Conservation (phyloP, 2,329 filamentous ascomycete genomes). For the Pyricularia grisea region DNA sequence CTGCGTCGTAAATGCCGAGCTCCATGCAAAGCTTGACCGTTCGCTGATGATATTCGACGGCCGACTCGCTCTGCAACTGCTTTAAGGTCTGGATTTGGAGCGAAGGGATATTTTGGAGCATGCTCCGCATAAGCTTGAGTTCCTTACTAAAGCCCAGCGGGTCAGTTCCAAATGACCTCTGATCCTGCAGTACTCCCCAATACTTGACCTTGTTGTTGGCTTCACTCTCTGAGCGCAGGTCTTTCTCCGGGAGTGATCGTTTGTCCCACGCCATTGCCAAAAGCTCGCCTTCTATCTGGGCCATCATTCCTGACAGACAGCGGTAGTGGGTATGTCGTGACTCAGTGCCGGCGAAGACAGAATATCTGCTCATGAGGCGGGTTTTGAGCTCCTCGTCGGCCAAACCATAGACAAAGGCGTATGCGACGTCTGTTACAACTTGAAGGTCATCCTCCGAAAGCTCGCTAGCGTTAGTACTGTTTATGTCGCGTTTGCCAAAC, state of each 20-base stretch:
- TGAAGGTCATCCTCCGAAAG: conserved; percentile 34
- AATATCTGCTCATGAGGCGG: conserved; percentile 24
- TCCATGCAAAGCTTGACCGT: conserved; percentile 28
- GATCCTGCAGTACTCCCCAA: conserved; percentile 37
- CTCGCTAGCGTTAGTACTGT: conserved; percentile 31
- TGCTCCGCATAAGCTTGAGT: conserved; percentile 35
- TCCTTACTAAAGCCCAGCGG: conserved; percentile 42
- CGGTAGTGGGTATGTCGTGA: conserved; percentile 15
- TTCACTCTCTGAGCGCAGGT: conserved; percentile 24
- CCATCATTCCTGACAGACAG: conserved; percentile 43
- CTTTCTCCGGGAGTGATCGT: conserved; percentile 24
- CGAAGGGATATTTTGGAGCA: conserved; percentile 40
- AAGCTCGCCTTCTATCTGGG: conserved; percentile 47
- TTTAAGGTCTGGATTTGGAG: conserved; percentile 43
- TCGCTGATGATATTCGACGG: conserved; percentile 38
- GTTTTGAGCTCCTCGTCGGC: conserved; percentile 32
- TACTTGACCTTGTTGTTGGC: conserved; percentile 25
- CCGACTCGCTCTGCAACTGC: conserved; percentile 43
- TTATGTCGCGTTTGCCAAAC: conserved; percentile 40
- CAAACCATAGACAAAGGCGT: conserved; percentile 46
- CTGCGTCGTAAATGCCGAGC: conserved; percentile 18
- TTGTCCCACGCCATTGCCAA: conserved; percentile 37
- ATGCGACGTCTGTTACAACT: conserved; percentile 40
- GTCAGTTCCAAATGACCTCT: conserved; percentile 30
- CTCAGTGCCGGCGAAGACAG: background rate